phyloP scores from a whole-genome alignment of 2,329 filamentous ascomycete species.

The Colletotrichum sp. region DNA sequence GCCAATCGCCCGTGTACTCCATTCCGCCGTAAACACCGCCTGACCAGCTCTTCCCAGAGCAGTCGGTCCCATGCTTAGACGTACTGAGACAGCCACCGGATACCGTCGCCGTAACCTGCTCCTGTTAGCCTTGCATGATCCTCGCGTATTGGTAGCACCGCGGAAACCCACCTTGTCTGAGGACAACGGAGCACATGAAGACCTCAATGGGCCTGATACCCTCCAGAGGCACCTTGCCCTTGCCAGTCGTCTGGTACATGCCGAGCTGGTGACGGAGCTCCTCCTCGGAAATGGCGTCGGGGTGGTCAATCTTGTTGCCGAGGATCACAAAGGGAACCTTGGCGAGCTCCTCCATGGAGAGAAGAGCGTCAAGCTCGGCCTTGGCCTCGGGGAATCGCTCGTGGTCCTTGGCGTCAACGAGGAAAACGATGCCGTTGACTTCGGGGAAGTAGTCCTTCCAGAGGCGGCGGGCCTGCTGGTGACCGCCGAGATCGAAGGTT shows the following conservation, averaged over 20 bases:
- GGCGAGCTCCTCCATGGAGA: slow-evolving; percentile 94
- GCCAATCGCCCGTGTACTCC: slow-evolving; percentile 2
- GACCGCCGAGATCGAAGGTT: slow-evolving; percentile 91
- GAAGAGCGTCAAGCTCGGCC: slow-evolving; percentile 92
- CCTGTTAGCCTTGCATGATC: slow-evolving; percentile 18
- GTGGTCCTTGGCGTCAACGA: slow-evolving; percentile 96
- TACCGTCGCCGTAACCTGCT: slow-evolving; percentile 82
- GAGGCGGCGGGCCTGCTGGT: slow-evolving; percentile 91
- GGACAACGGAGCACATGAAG: slow-evolving; percentile 99
- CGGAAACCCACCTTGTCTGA: slow-evolving; percentile 78
- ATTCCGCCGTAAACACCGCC: slow-evolving; percentile 11
- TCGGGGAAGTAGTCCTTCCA: slow-evolving; percentile 99
- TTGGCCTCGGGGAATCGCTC: slow-evolving; percentile 95
- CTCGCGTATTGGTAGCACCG: neutral
- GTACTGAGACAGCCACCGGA: slow-evolving; percentile 92
- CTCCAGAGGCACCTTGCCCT: slow-evolving; percentile 92
- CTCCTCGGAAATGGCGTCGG: slow-evolving; percentile 93
- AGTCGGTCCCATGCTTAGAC: slow-evolving; percentile 59
- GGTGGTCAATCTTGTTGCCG: slow-evolving; percentile 99
- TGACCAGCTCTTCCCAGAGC: neutral
- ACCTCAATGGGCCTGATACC: slow-evolving; percentile 95
- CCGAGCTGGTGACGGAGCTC: slow-evolving; percentile 91
- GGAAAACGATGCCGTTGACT: slow-evolving; percentile 95
- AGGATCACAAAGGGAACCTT: slow-evolving; percentile 97
- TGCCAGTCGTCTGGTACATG: slow-evolving; percentile 94